Conservation (phyloP, 139 green algal species). For the Chlamydomonas sp. region DNA sequence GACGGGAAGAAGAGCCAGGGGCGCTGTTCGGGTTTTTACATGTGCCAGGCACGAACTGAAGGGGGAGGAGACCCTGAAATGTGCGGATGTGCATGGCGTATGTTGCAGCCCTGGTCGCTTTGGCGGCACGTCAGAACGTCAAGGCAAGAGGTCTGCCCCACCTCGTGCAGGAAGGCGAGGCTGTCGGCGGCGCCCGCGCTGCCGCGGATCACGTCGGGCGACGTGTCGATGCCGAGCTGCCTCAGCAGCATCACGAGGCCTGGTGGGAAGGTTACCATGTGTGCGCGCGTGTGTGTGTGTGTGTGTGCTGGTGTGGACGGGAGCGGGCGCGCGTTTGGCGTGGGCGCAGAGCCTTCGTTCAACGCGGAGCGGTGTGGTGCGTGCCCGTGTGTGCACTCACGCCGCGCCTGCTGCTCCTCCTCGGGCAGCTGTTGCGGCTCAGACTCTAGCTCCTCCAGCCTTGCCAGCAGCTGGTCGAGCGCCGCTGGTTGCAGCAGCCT, state of each 20-base stretch:
- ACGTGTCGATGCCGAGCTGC: not conserved
- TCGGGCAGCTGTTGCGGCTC: not conserved
- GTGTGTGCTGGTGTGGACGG: too few relatives aligned
- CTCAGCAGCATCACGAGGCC: not conserved
- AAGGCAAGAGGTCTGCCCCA: too few relatives aligned
- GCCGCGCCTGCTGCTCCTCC: not conserved
- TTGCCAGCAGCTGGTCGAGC: not conserved
- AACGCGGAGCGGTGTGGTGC: not conserved
- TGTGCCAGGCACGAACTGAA: too few relatives aligned
- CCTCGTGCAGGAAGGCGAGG: not conserved
- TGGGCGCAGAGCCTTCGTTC: not conserved
- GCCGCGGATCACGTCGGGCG: not conserved
- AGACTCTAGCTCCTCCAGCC: not conserved
- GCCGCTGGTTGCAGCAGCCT: not conserved
- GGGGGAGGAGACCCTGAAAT: too few relatives aligned
- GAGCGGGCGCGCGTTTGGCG: too few relatives aligned
- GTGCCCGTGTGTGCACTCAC: not conserved
- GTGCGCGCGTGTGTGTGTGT: not conserved
- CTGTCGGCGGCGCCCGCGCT: not conserved
- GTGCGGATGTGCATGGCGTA: too few relatives aligned
- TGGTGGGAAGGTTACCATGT: not conserved
- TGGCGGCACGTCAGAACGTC: too few relatives aligned
- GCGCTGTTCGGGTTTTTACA: too few relatives aligned
- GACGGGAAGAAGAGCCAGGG: too few relatives aligned
- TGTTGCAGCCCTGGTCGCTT: too few relatives aligned